A percentile compares a stretch with the other conserved stretches of the same genome.
Evolutionary conservation across 2,329 filamentous ascomycete genomes (phyloP).

Genomic region (Diaporthe humulicola): DNA sequence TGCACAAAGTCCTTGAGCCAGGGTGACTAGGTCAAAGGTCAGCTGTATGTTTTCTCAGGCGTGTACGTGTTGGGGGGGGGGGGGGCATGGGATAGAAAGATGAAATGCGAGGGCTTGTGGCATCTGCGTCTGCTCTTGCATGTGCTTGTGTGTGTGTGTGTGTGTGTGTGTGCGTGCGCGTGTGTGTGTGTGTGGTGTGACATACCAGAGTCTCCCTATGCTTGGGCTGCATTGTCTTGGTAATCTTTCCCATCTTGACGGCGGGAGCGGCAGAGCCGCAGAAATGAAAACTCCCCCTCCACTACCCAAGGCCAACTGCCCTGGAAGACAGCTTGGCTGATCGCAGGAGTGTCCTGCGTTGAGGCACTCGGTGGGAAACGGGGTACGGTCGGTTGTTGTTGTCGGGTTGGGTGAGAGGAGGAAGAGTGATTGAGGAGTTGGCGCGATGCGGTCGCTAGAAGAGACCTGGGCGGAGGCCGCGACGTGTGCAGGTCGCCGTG

Average conservation of each 20-base stretch:
- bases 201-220: conserved; percentile 77
- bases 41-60: conserved; percentile 42
- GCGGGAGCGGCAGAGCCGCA: conserved; percentile 71
- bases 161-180: conserved; percentile 38
- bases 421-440: conserved; percentile 16
- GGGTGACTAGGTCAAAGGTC: conserved; percentile 74
- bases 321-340: conserved; percentile 56
- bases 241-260: conserved; percentile 77
- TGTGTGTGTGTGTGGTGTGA: conserved; percentile 36
- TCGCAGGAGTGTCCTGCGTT: conserved; percentile 49
- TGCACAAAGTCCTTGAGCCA: conserved; percentile 87
- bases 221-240: conserved; percentile 75
- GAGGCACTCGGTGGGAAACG: not conserved
- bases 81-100: conserved; percentile 36
- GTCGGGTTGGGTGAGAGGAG: not conserved
- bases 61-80: not conserved
- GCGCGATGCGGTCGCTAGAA: conserved; percentile 30
- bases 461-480: conserved; percentile 33
- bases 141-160: conserved; percentile 27
- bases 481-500: conserved; percentile 40
- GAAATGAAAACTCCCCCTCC: conserved; percentile 67
- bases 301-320: conserved; percentile 59
- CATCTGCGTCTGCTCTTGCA: conserved; percentile 37
- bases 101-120: conserved; percentile 39
- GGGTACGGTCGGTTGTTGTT: conserved; percentile 8